A percentile compares a stretch with the other conserved stretches of the same genome.
These are phyloP conservation scores for Fraxinus americana DNA, from an alignment of 257 asterid species.

Conservation along the genomic window DNA sequence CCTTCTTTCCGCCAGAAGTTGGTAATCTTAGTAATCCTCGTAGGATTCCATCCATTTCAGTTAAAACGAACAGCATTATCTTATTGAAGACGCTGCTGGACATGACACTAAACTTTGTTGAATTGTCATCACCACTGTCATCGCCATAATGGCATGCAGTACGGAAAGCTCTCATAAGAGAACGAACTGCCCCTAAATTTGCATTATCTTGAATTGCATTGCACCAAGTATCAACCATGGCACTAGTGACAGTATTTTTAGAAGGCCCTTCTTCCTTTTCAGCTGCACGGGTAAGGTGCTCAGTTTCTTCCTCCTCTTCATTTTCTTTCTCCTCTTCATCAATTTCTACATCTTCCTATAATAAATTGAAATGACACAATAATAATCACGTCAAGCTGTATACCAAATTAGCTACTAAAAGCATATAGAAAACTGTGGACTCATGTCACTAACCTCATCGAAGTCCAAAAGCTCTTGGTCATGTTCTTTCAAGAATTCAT, in stretches of 20 bases:
- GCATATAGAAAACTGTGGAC: constrained; percentile 25
- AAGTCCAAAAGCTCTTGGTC: constrained; percentile 85
- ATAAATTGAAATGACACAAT: constrained; percentile 18
- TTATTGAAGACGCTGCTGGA: constrained; percentile 85
- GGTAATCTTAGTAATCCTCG: constrained; percentile 67
- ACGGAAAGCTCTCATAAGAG: constrained; percentile 80
- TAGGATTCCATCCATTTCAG: constrained; percentile 89
- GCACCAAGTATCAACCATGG: constrained; percentile 87
- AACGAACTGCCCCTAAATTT: constrained; percentile 70
- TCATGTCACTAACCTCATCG: constrained; percentile 71
- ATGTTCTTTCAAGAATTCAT: constrained; percentile 78
- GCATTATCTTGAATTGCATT: constrained; percentile 51
- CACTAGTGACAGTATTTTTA: constrained; percentile 67
- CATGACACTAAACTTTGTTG: constrained; percentile 65
- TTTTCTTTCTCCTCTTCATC: constrained; percentile 39
- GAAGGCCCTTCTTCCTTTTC: constrained; percentile 45
- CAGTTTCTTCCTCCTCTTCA: constrained; percentile 35
- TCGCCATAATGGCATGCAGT: constrained; percentile 95
- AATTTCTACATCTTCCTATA: constrained; percentile 48
- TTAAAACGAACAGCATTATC: constrained; percentile 81
- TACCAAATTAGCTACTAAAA: constrained; percentile 6
- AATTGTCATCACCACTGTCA: constrained; percentile 66
- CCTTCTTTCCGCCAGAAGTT: constrained; percentile 68
- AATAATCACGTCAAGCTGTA: constrained; percentile 15
- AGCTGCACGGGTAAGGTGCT: constrained; percentile 35